These are phyloP conservation scores for Bonia amplexicaulis DNA, from an alignment of 176 grass and related monocot genomes.

Conservation along the genomic window DNA sequence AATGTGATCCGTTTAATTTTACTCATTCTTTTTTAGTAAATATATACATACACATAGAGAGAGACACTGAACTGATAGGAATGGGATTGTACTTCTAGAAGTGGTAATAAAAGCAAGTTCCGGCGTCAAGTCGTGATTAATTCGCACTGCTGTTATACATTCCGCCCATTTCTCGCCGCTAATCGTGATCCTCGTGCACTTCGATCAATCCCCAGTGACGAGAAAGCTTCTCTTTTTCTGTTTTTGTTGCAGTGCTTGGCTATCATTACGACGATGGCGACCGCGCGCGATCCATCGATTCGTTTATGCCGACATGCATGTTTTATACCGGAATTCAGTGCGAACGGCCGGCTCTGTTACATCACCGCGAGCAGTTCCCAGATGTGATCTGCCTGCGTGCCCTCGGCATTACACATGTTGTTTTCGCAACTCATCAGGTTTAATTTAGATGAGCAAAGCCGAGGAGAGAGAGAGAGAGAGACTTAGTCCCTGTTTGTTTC, in stretches of 20 bases:
- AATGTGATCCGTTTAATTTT: slow-evolving; percentile 31
- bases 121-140: slow-evolving; percentile 33
- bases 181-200: slow-evolving; percentile 51
- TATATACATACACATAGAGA: background rate
- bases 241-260: slow-evolving; percentile 17
- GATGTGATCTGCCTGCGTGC: background rate
- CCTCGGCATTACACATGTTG: slow-evolving; percentile 31
- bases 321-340: slow-evolving; percentile 7
- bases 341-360: slow-evolving; percentile 2
- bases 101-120: slow-evolving; percentile 1
- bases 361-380: slow-evolving; percentile 17
- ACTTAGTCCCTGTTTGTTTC: no score
- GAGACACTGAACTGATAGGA: background rate
- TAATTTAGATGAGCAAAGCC: no score
- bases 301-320: slow-evolving; percentile 48
- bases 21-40: slow-evolving; percentile 48
- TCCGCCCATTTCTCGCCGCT: slow-evolving; percentile 48
- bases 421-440: slow-evolving; percentile 15
- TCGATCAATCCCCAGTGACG: background rate
- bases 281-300: slow-evolving; percentile 1
- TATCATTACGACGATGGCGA: slow-evolving; percentile 33
- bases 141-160: background rate
- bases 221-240: background rate
- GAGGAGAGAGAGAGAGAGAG: no score
- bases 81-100: slow-evolving; percentile 31